phyloP scores from a whole-genome alignment of 1,139 yeast species.

The Pneumocystis jirovecii region DNA sequence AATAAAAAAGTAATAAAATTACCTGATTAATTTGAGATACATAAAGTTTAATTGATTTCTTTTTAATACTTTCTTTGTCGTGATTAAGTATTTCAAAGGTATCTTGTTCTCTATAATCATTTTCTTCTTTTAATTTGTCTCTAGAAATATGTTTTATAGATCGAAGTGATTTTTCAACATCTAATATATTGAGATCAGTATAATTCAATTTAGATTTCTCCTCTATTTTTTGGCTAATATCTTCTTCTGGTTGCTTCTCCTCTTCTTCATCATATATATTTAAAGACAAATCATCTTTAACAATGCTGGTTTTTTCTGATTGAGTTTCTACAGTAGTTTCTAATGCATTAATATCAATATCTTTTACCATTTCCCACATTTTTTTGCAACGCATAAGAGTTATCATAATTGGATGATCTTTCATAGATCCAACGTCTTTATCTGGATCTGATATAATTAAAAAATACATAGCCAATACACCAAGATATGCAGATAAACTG shows the following conservation, averaged over 20 bases:
- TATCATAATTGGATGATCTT: conserved; percentile 20
- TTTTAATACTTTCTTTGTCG: conserved; percentile 72
- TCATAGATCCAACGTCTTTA: conserved; percentile 71
- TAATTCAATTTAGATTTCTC: background rate
- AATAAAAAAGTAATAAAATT: background rate
- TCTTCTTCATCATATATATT: background rate
- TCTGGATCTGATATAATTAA: conserved; percentile 50
- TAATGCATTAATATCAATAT: conserved; percentile 2
- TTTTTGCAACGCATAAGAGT: conserved; percentile 11
- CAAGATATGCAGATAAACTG: conserved; percentile 65
- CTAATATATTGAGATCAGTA: background rate
- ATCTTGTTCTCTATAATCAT: conserved; percentile 21
- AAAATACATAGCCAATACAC: conserved; percentile 59
- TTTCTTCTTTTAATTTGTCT: conserved; percentile 12
- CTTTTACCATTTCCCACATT: conserved; percentile 9
- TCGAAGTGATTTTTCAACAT: background rate
- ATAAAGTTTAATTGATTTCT: conserved; percentile 80
- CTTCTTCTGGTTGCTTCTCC: background rate
- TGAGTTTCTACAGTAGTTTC: background rate
- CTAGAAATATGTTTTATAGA: conserved; percentile 10
- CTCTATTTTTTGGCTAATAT: background rate
- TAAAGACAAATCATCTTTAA: background rate
- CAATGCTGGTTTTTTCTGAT: background rate
- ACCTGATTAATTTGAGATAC: conserved; percentile 83
- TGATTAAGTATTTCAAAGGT: conserved; percentile 52